These are phyloP conservation scores for Fusarium sublunatum DNA, from an alignment of 2,329 filamentous ascomycete species.

Conservation along the genomic window DNA sequence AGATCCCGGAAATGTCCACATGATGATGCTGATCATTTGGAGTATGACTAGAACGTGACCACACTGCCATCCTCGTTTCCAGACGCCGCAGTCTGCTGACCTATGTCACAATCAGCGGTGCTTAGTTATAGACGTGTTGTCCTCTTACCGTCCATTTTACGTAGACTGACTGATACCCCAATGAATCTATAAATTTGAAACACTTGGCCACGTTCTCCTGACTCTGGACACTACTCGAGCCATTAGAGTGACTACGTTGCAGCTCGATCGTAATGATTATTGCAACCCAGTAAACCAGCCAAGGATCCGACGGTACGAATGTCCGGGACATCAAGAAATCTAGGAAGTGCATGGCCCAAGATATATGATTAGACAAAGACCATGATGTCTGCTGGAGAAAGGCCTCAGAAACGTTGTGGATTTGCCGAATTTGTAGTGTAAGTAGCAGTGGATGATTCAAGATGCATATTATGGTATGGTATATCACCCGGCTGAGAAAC, in stretches of 20 bases:
- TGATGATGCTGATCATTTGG: neutral
- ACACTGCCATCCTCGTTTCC: neutral
- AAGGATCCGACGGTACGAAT: conserved; percentile 4
- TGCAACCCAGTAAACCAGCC: conserved; percentile 7
- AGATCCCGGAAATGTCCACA: neutral
- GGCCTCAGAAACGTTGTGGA: conserved; percentile 8
- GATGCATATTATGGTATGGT: conserved; percentile 19
- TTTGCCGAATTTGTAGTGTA: conserved; percentile 12
- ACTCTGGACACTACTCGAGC: neutral
- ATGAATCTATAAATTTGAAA: neutral
- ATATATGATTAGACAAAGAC: conserved; percentile 1
- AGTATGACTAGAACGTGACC: neutral
- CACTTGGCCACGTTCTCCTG: neutral
- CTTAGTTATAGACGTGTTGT: neutral
- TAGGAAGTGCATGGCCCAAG: conserved; percentile 13
- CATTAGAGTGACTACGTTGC: conserved; percentile 4
- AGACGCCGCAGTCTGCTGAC: neutral
- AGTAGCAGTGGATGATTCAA: conserved; percentile 19
- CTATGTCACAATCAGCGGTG: neutral
- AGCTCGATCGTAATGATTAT: conserved; percentile 15
- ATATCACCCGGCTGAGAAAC: conserved; percentile 22
- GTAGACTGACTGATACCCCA: neutral
- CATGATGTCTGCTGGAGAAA: conserved; percentile 17
- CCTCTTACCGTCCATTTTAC: neutral
- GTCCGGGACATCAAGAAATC: conserved; percentile 4